Conservation (phyloP, 441 rosid genomes). For the Biscutella laevigata region DNA sequence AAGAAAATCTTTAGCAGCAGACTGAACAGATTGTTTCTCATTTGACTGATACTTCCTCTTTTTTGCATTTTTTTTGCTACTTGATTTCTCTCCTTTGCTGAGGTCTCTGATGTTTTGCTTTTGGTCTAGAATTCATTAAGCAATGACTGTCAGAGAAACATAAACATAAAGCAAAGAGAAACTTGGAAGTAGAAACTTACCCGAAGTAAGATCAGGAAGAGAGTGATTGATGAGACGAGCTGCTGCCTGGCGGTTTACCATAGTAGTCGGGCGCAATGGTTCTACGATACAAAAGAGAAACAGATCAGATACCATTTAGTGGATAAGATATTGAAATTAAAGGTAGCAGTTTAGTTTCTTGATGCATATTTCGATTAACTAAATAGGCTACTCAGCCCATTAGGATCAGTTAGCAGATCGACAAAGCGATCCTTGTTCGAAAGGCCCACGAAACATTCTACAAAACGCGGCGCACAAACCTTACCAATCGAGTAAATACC, state of each 20-base stretch:
- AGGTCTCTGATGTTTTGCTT: constrained; percentile 57
- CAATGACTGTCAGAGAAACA: constrained; percentile 3
- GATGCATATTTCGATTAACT: background rate
- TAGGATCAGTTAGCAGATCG: background rate
- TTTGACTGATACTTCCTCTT: constrained; percentile 69
- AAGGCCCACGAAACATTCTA: background rate
- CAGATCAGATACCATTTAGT: constrained; percentile 19
- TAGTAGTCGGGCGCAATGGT: constrained; percentile 61
- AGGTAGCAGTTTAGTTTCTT: background rate
- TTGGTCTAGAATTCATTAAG: constrained; percentile 46
- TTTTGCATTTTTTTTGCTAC: constrained; percentile 39
- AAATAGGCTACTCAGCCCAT: constrained; percentile 4
- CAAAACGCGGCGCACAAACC: background rate
- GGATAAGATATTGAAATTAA: constrained; percentile 4
- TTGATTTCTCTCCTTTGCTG: constrained; percentile 55
- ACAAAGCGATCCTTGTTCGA: background rate
- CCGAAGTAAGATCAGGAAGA: constrained; percentile 69
- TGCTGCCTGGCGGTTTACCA: constrained; percentile 73
- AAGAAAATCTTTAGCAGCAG: constrained; percentile 76
- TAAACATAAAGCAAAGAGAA: background rate
- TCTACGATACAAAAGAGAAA: constrained; percentile 28
- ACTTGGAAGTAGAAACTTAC: constrained; percentile 28
- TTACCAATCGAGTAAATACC: background rate
- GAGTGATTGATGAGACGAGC: constrained; percentile 82
- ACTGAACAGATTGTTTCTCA: constrained; percentile 48